Base-by-base conservation (phyloP, 495 filamentous ascomycete species). In the Aspergillus haitiensis region DNA sequence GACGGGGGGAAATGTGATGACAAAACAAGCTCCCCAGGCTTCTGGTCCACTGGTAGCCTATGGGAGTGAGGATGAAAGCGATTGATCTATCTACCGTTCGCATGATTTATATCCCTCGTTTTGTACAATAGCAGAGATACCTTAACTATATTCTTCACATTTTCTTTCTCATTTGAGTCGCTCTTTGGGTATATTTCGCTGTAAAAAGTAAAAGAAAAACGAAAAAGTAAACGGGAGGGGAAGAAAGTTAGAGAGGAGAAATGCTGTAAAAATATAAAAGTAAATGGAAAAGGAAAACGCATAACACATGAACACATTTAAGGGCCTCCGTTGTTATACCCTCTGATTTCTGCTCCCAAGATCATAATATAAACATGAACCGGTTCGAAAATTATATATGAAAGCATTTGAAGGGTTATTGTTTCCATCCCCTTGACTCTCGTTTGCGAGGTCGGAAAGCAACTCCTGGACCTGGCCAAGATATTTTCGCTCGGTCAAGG, bases 41-140 rank as follows among this genome's bases (percentile, higher is more conserved):
- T 64, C 70, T 9, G 91, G 91, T 13, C 89, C 91, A 10, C 77
- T 98, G 66, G 93, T 96, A 9, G 88, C 82, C 9, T 98, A 98
- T 67, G 93, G 86, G 36, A 97, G 93, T 74, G 93, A 97, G 74
- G 90, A 91, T 68, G 93, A 96, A 64, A 85, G 82, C 60, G 79
- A 83, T 60, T 83, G 57, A 52, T 61, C 47, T 50, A 60, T 61
- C 47, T 50, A 60, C 53, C 39, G 12, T 47, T 57, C 53, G 40
- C 56, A 53, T 58, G 58, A 55, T 64, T 54, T 48, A 31, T 54
- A 51, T 59, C 36, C 33, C 58, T 58, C 69, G 47, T 36, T 51
- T 65, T 75, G 72, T 73, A 75, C 59, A 70, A 74, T 74, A 76
- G 35, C 49, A 75, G 61, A 65, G 73, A 75, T 75, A 73, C 73